These are phyloP conservation scores for Pterocarpus santalinus DNA, from an alignment of 306 rosid species.

Conservation along the genomic window DNA sequence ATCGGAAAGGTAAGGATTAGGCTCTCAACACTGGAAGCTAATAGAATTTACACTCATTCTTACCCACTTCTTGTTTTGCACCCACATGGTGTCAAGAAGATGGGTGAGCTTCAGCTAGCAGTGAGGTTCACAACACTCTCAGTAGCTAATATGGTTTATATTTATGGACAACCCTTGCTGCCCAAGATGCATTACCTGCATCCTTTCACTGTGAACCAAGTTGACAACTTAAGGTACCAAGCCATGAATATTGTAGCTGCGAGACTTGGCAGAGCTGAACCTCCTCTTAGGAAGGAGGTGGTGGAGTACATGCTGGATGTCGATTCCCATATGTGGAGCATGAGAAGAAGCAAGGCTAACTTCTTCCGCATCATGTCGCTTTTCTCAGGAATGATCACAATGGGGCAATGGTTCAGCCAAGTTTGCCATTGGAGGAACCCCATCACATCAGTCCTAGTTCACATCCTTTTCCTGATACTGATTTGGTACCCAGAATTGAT, in stretches of 20 bases:
- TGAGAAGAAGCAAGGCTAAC: slow-evolving; percentile 98
- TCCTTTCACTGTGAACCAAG: slow-evolving; percentile 91
- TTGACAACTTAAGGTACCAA: slow-evolving; percentile 83
- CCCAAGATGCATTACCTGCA: slow-evolving; percentile 96
- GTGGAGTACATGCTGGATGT: slow-evolving; percentile 96
- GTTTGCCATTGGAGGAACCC: slow-evolving; percentile 89
- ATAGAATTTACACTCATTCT: slow-evolving; percentile 72
- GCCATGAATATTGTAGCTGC: slow-evolving; percentile 88
- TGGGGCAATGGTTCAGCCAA: slow-evolving; percentile 78
- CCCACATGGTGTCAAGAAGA: slow-evolving; percentile 88
- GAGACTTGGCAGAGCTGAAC: slow-evolving; percentile 90
- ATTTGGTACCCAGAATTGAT: slow-evolving; percentile 89
- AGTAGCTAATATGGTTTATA: slow-evolving; percentile 71
- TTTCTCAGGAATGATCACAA: slow-evolving; percentile 66
- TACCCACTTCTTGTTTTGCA: slow-evolving; percentile 87
- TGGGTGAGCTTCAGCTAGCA: slow-evolving; percentile 94
- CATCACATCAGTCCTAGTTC: slow-evolving; percentile 79
- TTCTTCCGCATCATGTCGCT: slow-evolving; percentile 90
- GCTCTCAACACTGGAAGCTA: slow-evolving; percentile 87
- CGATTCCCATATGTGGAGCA: slow-evolving; percentile 96
- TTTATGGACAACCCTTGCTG: slow-evolving; percentile 86
- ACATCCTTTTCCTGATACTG: slow-evolving; percentile 77
- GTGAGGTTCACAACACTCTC: slow-evolving; percentile 88
- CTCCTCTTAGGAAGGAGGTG: slow-evolving; percentile 87
- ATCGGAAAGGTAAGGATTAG: slow-evolving; percentile 95